A percentile compares a stretch with the other conserved stretches of the same genome.
Evolutionary conservation across 495 filamentous ascomycete species (phyloP).

Genomic region (Xylaria acuta): DNA sequence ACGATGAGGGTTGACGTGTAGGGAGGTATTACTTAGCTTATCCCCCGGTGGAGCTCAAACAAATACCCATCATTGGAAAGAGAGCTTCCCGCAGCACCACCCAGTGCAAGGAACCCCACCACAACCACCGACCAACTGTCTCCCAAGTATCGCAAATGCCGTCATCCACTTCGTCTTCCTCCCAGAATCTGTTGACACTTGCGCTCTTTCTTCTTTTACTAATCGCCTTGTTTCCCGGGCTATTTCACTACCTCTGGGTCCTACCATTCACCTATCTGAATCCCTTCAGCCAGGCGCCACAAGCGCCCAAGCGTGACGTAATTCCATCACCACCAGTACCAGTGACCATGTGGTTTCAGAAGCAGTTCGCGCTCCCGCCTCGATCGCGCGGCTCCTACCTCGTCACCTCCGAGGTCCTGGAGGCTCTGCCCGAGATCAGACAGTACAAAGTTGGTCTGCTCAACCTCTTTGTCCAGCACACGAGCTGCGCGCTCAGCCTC

Average conservation of each 20-base stretch:
- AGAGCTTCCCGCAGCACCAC: constrained; percentile 8
- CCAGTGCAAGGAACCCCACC: constrained; percentile 26
- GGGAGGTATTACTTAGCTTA: not conserved
- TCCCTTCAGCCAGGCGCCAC: constrained; percentile 31
- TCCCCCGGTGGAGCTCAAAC: constrained; percentile 7
- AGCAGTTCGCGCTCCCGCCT: constrained; percentile 75
- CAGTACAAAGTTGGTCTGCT: constrained; percentile 85
- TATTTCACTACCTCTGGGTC: constrained; percentile 58
- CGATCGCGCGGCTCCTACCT: constrained; percentile 85
- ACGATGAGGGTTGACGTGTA: not conserved
- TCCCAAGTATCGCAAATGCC: constrained; percentile 32
- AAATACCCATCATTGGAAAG: not conserved
- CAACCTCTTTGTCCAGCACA: constrained; percentile 91
- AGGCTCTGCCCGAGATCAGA: constrained; percentile 74
- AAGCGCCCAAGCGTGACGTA: constrained; percentile 22
- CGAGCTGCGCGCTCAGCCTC: constrained; percentile 79
- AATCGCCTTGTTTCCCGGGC: constrained; percentile 60
- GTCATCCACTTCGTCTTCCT: constrained; percentile 37
- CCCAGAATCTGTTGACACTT: constrained; percentile 45
- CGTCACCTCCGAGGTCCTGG: constrained; percentile 74
- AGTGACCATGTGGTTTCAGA: constrained; percentile 74
- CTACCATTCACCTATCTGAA: constrained; percentile 48
- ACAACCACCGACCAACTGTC: constrained; percentile 14
- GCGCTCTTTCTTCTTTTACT: constrained; percentile 56
- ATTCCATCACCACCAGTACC: constrained; percentile 25